These are phyloP conservation scores for Neofusicoccum cordaticola DNA, from an alignment of 2,329 filamentous ascomycete genomes.

Conservation along the genomic window DNA sequence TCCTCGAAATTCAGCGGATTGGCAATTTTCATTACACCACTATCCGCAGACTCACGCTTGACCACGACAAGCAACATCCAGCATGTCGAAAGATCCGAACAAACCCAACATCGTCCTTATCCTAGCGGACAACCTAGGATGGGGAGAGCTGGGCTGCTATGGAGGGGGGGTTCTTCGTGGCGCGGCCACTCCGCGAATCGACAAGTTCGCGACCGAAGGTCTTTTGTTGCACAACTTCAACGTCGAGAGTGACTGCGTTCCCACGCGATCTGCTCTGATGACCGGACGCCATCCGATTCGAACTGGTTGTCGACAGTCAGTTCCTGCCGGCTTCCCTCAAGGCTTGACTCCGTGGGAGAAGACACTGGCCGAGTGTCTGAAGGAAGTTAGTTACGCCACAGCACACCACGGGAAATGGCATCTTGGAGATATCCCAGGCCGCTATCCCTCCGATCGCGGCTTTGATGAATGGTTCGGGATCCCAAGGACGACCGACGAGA, in stretches of 20 bases:
- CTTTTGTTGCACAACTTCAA: background rate
- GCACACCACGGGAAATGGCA: slow-evolving; percentile 38
- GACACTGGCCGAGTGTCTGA: background rate
- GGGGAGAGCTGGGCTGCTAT: background rate
- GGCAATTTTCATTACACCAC: too few relatives aligned
- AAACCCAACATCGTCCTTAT: background rate
- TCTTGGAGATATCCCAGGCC: slow-evolving; percentile 34
- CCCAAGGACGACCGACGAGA: slow-evolving; percentile 38
- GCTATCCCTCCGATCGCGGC: slow-evolving; percentile 36
- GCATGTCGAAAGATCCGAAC: background rate
- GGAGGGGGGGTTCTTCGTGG: background rate
- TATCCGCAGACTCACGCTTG: too few relatives aligned
- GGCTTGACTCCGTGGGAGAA: background rate
- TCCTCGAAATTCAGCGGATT: too few relatives aligned
- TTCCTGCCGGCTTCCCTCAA: background rate
- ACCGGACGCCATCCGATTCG: background rate
- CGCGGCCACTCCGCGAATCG: background rate
- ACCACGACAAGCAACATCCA: background rate
- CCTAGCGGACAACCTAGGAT: background rate
- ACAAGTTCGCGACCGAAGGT: background rate
- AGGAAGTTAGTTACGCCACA: background rate
- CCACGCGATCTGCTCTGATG: background rate
- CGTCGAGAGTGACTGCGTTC: background rate
- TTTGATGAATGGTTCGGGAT: slow-evolving; percentile 42
- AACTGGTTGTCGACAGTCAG: background rate